Conservation (phyloP, 2,329 filamentous ascomycete genomes). For the Nothophaeocryptopus gaeumannii region DNA sequence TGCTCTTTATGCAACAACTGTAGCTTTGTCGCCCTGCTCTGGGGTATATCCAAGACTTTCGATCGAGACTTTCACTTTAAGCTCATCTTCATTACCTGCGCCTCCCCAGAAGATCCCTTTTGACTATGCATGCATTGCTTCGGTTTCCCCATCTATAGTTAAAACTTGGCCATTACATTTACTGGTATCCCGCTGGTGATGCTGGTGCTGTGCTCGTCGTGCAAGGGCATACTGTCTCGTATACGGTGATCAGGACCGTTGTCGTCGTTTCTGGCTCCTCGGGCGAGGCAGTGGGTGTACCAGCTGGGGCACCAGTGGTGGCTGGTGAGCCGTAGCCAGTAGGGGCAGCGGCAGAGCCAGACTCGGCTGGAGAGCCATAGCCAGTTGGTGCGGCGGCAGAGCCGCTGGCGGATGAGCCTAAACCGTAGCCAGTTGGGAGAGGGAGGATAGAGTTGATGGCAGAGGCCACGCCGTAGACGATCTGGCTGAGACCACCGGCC, state of each 20-base stretch:
- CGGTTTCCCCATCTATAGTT: too few species aligned
- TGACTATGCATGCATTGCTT: too few species aligned
- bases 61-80: too few species aligned
- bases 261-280: slow-evolving; percentile 8
- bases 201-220: slow-evolving; percentile 4
- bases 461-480: slow-evolving; percentile 5
- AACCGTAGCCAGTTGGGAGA: slow-evolving; percentile 1
- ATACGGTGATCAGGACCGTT: slow-evolving; percentile 12
- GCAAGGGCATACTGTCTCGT: slow-evolving; percentile 16
- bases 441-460: slow-evolving; percentile 1
- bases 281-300: slow-evolving; percentile 3
- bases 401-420: neutral
- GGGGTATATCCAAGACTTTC: too few species aligned
- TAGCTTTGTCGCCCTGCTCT: too few species aligned
- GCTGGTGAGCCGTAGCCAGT: slow-evolving; percentile 5
- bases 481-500: slow-evolving; percentile 24
- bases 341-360: neutral
- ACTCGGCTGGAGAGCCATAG: neutral
- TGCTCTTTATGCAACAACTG: too few species aligned
- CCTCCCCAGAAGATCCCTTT: too few species aligned
- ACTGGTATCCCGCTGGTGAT: neutral
- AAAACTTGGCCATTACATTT: too few species aligned
- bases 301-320: slow-evolving; percentile 7
- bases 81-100: too few species aligned
- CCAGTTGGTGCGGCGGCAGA: neutral